phyloP scores from a whole-genome alignment of 371 early-diverging fungal genomes.

The Mortierella sp. region DNA sequence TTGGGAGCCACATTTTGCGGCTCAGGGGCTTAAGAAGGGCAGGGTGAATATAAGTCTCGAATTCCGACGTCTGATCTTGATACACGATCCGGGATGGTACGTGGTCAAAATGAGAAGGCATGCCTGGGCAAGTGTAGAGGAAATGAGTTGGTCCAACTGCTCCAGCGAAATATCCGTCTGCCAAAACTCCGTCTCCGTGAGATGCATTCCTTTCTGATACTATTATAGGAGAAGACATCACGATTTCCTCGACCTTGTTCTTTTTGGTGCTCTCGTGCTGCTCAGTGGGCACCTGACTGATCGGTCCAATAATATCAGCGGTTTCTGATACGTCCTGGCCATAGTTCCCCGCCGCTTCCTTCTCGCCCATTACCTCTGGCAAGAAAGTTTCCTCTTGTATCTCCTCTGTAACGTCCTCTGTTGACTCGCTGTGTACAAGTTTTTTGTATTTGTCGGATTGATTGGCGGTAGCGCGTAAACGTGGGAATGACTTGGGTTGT shows the following conservation, averaged over 20 bases:
- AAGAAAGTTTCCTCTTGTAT: background rate
- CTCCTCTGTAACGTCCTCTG: background rate
- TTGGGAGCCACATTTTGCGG: constrained; percentile 60
- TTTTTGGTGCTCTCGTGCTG: background rate
- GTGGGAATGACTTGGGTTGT: background rate
- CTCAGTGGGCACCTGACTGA: background rate
- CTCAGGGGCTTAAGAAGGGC: constrained; percentile 56
- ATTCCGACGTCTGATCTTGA: constrained; percentile 50
- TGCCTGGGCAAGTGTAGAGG: background rate
- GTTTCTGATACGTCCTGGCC: background rate
- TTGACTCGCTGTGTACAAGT: constrained; percentile 5
- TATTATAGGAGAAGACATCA: background rate
- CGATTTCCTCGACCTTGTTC: background rate
- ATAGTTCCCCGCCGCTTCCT: background rate
- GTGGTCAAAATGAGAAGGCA: constrained; percentile 49
- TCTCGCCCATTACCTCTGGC: background rate
- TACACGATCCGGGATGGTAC: constrained; percentile 26
- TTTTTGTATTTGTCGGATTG: constrained; percentile 8
- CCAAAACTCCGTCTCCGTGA: constrained; percentile 23
- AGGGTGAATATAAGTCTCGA: constrained; percentile 60
- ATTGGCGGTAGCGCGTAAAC: background rate
- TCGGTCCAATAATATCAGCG: background rate
- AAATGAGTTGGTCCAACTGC: constrained; percentile 6
- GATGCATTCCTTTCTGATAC: background rate
- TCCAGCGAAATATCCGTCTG: constrained; percentile 32